Conservation (phyloP, 108 stramenopile species). For the Fragilariopsis cylindrus region DNA sequence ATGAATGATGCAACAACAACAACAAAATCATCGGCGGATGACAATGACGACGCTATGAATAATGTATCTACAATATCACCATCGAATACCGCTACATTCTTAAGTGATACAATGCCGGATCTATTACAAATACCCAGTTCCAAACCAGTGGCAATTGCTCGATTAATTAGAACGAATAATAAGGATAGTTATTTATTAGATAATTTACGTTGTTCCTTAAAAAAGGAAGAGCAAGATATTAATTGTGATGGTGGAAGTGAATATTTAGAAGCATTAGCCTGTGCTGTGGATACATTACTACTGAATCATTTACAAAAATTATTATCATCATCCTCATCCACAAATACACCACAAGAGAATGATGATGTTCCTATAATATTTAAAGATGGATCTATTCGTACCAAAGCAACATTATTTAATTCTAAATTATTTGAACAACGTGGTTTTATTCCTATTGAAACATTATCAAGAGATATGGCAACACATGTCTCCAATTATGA, state of each 20-base stretch:
- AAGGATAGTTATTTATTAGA: constrained; percentile 55
- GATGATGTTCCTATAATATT: constrained; percentile 3
- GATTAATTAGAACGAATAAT: constrained; percentile 36
- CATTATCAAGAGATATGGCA: constrained; percentile 70
- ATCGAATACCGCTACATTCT: constrained; percentile 8
- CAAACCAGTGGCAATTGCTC: constrained; percentile 75
- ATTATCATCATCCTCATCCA: not conserved
- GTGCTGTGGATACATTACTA: constrained; percentile 74
- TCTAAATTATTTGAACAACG: constrained; percentile 63
- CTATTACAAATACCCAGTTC: not conserved
- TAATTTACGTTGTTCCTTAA: constrained; percentile 69
- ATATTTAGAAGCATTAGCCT: constrained; percentile 73
- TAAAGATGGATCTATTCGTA: constrained; percentile 75
- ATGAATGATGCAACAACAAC: constrained; percentile 64
- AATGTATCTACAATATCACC: constrained; percentile 19
- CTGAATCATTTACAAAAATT: constrained; percentile 42
- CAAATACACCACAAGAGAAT: not conserved
- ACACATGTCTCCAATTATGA: constrained; percentile 73
- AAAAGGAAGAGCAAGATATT: constrained; percentile 71
- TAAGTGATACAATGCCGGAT: constrained; percentile 5
- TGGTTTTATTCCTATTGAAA: constrained; percentile 69
- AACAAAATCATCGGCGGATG: not conserved
- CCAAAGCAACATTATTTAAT: constrained; percentile 74
- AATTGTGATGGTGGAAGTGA: constrained; percentile 83
- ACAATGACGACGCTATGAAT: not conserved